Evolutionary conservation across 352 stramenopile genomes (phyloP).

Genomic region (Thalassiosira pacifica): DNA sequence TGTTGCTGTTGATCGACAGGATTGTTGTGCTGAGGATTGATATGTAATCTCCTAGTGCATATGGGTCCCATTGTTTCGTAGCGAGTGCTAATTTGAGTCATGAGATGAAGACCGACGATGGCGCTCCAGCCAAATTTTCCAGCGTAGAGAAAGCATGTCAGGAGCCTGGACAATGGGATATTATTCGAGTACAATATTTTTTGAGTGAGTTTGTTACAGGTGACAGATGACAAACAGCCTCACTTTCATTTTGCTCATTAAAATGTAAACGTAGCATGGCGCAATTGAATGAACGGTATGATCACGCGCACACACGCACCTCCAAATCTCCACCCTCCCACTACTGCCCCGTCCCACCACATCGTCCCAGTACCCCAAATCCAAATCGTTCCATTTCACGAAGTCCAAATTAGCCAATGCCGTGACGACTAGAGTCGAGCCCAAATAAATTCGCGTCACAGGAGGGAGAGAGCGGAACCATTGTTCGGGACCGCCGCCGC

Average conservation of each 20-base stretch:
- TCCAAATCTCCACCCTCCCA: conserved; percentile 48
- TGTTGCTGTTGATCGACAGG: too few species aligned
- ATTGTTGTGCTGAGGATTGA: too few species aligned
- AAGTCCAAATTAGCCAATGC: conserved; percentile 72
- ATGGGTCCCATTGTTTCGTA: conserved; percentile 61
- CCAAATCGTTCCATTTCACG: conserved; percentile 32
- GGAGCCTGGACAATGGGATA: conserved; percentile 79
- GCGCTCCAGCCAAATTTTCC: conserved; percentile 81
- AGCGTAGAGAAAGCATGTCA: conserved; percentile 84
- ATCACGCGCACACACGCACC: conserved; percentile 28
- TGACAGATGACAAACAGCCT: too few species aligned
- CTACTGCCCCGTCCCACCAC: conserved; percentile 15
- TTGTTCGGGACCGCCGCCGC: conserved; percentile 39
- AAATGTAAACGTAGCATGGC: too few species aligned
- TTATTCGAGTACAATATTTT: conserved; percentile 39
- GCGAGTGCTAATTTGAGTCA: conserved; percentile 59
- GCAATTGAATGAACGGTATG: conserved; percentile 29
- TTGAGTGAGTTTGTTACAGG: too few species aligned
- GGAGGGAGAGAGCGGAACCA: conserved; percentile 78
- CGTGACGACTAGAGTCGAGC: conserved; percentile 67
- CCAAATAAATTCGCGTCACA: conserved; percentile 75
- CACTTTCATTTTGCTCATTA: too few species aligned
- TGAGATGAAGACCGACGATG: conserved; percentile 81
- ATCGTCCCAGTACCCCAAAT: conserved; percentile 41
- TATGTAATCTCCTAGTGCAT: conserved; percentile 38